Base-by-base conservation (phyloP, 768 basidiomycete genomes). In the Gloeophyllum trabeum region DNA sequence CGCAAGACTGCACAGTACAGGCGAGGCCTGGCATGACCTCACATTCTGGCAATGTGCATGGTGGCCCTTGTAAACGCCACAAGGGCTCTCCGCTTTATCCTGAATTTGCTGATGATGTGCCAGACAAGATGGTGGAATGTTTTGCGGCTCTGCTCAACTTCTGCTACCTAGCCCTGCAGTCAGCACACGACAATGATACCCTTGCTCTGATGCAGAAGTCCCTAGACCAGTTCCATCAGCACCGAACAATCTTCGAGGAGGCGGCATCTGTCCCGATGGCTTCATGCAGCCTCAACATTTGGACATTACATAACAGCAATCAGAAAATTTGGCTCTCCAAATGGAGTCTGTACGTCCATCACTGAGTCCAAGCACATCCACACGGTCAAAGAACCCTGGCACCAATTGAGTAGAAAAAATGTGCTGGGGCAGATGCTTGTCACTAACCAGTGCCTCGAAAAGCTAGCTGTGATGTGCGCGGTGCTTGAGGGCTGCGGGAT, bases 401-500 rank as follows among this genome's bases (percentile, higher is more conserved):
- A 56, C 0, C 46, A 53, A 3, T 63, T 60, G 0, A 65, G 44
- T 45, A 51, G 40, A 0, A 49, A 54, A 41, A 44, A 64, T 6
- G 53, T 64, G 1, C 48, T 67, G 3, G 50, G 48, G 0, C 63
- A 66, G 38, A 67, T 66, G 62, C 51, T 67, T 5, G 32, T 43
- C 13, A 50, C 49, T 1, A 50, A 46, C 46, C 35, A 39, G 4
- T 5, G 48, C 2, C 35, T 46, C 19, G 57, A 61, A 43, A 62
- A 64, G 42, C 45, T 67, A 0, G 46, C 47, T 1, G 55, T 54
- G 3, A 43, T 49, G 18, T 43, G 36, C 1, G 46, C 30, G 3
- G 41, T 51, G 1, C 44, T 32, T 14, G 39, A 39, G 19, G 13
- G 12, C 21, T 35, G 35, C 12, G 41, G 38, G 13, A 46, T 46